A percentile compares a stretch with the other conserved stretches of the same genome.
phyloP scores from a whole-genome alignment of 257 asterid genomes.

The Mentha longifolia region DNA sequence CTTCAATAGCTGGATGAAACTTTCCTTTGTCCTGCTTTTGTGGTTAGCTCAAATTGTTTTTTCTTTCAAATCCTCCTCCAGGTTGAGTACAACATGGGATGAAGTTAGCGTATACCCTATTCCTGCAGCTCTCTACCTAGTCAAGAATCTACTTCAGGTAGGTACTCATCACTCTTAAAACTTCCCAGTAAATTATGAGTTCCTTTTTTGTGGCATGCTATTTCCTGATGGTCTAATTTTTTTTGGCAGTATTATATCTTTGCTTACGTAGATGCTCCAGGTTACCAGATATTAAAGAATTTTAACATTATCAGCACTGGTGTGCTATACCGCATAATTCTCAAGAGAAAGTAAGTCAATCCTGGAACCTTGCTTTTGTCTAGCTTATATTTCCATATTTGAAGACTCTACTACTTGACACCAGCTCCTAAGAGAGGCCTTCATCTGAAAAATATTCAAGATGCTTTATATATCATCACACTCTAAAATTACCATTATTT shows the following conservation, averaged over 20 bases:
- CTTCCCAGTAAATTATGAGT: constrained; percentile 7
- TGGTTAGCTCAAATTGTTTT: constrained; percentile 17
- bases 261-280: constrained; percentile 99
- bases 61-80: constrained; percentile 34
- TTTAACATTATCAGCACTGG: constrained; percentile 98
- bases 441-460: neutral
- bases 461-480: constrained; percentile 22
- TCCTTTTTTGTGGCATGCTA: constrained; percentile 26
- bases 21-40: constrained; percentile 11
- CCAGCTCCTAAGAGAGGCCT: constrained; percentile 22
- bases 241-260: constrained; percentile 90
- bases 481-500: constrained; percentile 3
- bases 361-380: constrained; percentile 21
- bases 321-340: constrained; percentile 83
- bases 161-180: constrained; percentile 35
- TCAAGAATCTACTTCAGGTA: constrained; percentile 97
- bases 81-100: constrained; percentile 91
- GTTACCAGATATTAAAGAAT: constrained; percentile 96
- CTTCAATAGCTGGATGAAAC: constrained; percentile 12
- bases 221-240: constrained; percentile 31
- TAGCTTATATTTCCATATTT: constrained; percentile 22
- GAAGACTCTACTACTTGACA: constrained; percentile 7
- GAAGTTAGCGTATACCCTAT: constrained; percentile 96
- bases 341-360: constrained; percentile 80
- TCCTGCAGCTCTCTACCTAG: constrained; percentile 94